Evolutionary conservation across 164 flowering plant genomes (phyloP), one percentile per base, ranked within the genome.

Genomic region (Piper betle): DNA sequence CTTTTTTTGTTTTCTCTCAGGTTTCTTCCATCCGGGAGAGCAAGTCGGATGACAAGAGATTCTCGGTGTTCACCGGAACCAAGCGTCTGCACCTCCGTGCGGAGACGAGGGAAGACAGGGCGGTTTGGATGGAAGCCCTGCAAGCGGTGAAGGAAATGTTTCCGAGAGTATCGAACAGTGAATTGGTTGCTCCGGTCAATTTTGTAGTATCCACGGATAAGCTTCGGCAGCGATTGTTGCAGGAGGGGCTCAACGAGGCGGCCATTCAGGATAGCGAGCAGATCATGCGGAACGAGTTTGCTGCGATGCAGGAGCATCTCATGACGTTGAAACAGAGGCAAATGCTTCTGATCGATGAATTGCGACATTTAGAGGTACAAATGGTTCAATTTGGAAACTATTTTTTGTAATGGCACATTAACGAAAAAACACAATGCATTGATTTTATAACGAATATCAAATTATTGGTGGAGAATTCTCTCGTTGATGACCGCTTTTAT

Each of bases 71-170:
- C 61, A 84, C 87, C 8, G 96, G 99, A 5, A 90, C 96, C 4
- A 93, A 93, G 73, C 78, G 86, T 80, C 78, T 93, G 43, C 96
- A 88, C 64, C 70, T 93, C 71, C 80, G 94, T 67, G 90, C 95
- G 0, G 97, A 93, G 33, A 68, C 85, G 2, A 72, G 90, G 43
- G 99, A 93, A 16, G 97, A 88, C 69, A 74, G 91, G 53, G 66
- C 65, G n/a, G 69, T 80, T 6, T 93, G 99, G 99, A 69, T 93
- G 81, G 96, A 93, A 39, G 92, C 95, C 25, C 74, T 93, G 74
- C 97, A 83, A 69, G 88, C 92, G 6, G 86, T 90, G 62, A 93
- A 93, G 67, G 96, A 90, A 62, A 79, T 93, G 96, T 93, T 90
- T 52, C 99, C 97, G 0, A 72, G 97, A 61, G 77, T 90, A 71